These are phyloP conservation scores for Microascus cirrosus DNA, from an alignment of 2,329 filamentous ascomycete species.

Conservation along the genomic window DNA sequence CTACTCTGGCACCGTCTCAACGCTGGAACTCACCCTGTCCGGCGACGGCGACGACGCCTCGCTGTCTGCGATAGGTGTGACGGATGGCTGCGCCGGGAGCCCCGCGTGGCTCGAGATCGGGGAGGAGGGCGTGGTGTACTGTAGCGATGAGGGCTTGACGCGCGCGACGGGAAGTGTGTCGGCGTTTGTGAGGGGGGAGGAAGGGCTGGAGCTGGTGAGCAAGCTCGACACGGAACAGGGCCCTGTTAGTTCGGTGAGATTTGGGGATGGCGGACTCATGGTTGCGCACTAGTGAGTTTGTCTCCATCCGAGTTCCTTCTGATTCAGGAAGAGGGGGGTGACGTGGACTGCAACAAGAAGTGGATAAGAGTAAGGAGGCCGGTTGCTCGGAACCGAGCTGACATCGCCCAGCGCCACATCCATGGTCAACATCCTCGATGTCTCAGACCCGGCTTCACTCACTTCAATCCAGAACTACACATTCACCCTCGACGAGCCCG, in stretches of 20 bases:
- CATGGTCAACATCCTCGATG: constrained; percentile 32
- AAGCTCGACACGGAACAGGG: constrained; percentile 22
- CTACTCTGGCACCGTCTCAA: constrained; percentile 35
- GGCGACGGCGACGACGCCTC: constrained; percentile 10
- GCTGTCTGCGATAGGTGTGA: constrained; percentile 29
- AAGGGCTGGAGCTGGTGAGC: constrained; percentile 24
- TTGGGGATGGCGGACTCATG: constrained; percentile 21
- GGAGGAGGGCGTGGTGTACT: constrained; percentile 40
- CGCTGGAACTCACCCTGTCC: constrained; percentile 26
- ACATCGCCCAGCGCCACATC: constrained; percentile 21
- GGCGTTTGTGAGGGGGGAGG: constrained; percentile 22
- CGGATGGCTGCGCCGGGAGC: constrained; percentile 36
- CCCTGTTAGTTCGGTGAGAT: constrained; percentile 29
- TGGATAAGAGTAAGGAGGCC: neutral
- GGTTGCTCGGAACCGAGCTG: neutral
- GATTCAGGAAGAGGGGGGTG: neutral
- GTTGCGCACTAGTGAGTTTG: constrained; percentile 33
- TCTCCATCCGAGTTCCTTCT: neutral
- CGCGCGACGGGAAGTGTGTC: constrained; percentile 35
- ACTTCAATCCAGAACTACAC: constrained; percentile 22
- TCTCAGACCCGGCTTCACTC: constrained; percentile 24
- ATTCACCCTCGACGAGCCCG: constrained; percentile 25
- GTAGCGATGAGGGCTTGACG: constrained; percentile 45
- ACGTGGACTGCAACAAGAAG: neutral
- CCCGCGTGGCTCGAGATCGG: constrained; percentile 53